These are phyloP conservation scores for Rosa hybrid DNA, from an alignment of 331 rosid genomes.

Conservation along the genomic window DNA sequence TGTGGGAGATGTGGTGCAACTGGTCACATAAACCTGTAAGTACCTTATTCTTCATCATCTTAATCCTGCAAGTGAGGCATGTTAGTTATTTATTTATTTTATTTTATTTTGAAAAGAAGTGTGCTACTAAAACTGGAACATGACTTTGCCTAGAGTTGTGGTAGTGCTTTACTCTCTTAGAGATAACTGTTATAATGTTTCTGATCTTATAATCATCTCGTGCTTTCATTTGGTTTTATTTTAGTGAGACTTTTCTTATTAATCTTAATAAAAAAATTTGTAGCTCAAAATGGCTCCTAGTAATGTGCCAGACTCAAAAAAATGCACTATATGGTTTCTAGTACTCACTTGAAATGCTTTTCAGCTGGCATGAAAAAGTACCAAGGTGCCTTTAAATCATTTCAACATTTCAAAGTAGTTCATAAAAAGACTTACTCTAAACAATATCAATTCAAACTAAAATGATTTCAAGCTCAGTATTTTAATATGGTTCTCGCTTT, in stretches of 20 bases:
- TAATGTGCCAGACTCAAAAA: background rate
- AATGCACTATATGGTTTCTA: conserved; percentile 2
- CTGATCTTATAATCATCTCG: background rate
- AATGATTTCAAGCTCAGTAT: conserved; percentile 1
- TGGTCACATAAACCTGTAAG: conserved; percentile 28
- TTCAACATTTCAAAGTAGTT: background rate
- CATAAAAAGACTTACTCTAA: background rate
- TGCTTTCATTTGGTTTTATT: background rate
- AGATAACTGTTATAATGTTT: background rate
- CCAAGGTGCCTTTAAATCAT: background rate
- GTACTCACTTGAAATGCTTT: background rate
- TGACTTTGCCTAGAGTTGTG: background rate
- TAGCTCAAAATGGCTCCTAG: background rate
- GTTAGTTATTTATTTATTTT: background rate
- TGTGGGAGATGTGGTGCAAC: conserved; percentile 29
- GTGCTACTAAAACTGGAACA: conserved; percentile 9
- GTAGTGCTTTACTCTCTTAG: background rate
- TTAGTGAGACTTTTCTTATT: background rate
- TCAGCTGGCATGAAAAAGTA: background rate
- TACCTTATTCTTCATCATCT: conserved; percentile 8
- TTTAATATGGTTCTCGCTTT: background rate
- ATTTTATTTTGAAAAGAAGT: background rate
- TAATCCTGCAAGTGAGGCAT: background rate
- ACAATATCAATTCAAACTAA: background rate
- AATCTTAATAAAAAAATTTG: too few species aligned